phyloP scores from a whole-genome alignment of 257 asterid genomes.

The Solanum dulcamara region DNA sequence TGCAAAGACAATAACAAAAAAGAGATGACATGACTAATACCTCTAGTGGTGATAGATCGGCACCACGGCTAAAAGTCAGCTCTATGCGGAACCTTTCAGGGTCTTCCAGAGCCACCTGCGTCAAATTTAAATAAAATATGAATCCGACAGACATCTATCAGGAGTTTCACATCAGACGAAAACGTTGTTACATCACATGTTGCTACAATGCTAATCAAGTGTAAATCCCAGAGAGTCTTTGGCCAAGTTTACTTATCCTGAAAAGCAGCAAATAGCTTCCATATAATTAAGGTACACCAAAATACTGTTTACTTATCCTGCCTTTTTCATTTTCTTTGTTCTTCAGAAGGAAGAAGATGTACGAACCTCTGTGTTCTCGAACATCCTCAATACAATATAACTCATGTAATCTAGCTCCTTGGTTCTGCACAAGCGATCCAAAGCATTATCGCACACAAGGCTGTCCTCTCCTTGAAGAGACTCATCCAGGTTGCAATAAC shows the following conservation, averaged over 20 bases:
- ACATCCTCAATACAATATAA: slow-evolving; percentile 82
- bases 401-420: slow-evolving; percentile 99
- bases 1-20: not conserved
- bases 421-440: slow-evolving; percentile 71
- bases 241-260: not conserved
- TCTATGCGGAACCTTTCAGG: slow-evolving; percentile 80
- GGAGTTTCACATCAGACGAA: not conserved
- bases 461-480: slow-evolving; percentile 80
- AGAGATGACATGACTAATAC: slow-evolving; percentile 15
- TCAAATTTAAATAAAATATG: not conserved
- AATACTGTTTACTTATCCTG: not conserved
- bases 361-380: slow-evolving; percentile 84
- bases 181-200: not conserved
- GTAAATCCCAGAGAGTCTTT: not conserved
- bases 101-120: slow-evolving; percentile 77
- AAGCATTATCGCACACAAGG: slow-evolving; percentile 68
- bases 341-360: slow-evolving; percentile 2
- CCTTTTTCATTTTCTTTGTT: not conserved
- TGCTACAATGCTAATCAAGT: not conserved
- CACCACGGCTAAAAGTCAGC: slow-evolving; percentile 85
- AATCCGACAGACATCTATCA: not conserved
- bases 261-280: not conserved
- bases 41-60: slow-evolving; percentile 89
- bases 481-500: slow-evolving; percentile 93
- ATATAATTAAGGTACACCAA: not conserved